phyloP scores from a whole-genome alignment of 257 asterid genomes.

The Forsythia suspensa region DNA sequence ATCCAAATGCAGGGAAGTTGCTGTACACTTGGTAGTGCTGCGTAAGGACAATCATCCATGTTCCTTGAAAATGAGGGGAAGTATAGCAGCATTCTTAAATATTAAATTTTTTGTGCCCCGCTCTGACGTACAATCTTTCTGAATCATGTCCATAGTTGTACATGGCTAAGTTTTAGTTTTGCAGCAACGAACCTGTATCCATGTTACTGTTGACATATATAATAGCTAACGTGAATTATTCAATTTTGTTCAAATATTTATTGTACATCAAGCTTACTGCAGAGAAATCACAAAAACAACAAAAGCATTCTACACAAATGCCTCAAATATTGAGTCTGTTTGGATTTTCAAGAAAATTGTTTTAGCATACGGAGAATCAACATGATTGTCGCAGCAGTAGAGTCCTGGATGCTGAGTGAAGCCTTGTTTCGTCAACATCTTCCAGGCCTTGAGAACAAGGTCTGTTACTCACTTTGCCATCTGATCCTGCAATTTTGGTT shows the following conservation, averaged over 20 bases:
- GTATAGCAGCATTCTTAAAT: slow-evolving; percentile 24
- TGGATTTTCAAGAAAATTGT: too few relatives aligned
- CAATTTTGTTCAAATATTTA: background rate
- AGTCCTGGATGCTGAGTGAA: too few relatives aligned
- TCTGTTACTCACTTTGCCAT: too few relatives aligned
- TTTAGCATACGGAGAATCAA: too few relatives aligned
- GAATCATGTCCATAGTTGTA: slow-evolving; percentile 29
- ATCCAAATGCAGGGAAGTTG: slow-evolving; percentile 22
- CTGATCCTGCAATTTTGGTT: too few relatives aligned
- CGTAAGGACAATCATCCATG: slow-evolving; percentile 19
- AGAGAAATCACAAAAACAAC: background rate
- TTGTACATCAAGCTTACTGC: background rate
- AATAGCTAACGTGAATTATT: background rate
- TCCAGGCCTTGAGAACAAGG: too few relatives aligned
- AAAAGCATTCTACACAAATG: too few relatives aligned
- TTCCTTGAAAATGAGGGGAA: slow-evolving; percentile 4
- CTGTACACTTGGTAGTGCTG: slow-evolving; percentile 16
- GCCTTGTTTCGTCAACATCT: too few relatives aligned
- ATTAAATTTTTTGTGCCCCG: slow-evolving; percentile 25
- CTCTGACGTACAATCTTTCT: slow-evolving; percentile 25
- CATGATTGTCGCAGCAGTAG: too few relatives aligned
- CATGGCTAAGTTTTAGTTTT: slow-evolving; percentile 11
- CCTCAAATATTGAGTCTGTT: too few relatives aligned
- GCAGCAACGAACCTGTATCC: background rate
- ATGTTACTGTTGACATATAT: background rate